Evolutionary conservation across 352 stramenopile species (phyloP), one percentile per base, ranked within the genome.

Genomic region (Pythium aristosporum): DNA sequence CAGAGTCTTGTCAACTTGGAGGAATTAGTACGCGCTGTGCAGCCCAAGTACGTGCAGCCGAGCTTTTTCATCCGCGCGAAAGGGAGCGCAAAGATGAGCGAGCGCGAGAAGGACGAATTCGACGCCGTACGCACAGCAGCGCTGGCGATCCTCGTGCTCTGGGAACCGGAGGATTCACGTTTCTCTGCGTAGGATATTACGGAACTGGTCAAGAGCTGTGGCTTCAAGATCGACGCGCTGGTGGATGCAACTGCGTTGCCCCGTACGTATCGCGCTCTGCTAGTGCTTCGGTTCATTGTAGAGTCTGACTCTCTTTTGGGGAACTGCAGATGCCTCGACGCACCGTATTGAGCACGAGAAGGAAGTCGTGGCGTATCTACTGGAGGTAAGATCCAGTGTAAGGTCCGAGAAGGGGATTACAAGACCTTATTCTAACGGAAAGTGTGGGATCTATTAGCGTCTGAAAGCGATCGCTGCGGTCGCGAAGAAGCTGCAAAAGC

Each of bases 401-500:
- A 30, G 25, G 25, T 5, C 3, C 5, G 25, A 30, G 25, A 30
- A 5, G 1, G 25, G 5, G 25, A 30, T 30, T 30, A 5, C 25
- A 30, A 30, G 25, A 30, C 25, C 3, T 5, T 30, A 30, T 30
- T 30, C 25, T 30, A 30, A 30, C 25, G 25, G 25, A 30, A 5
- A 5, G 3, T 30, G 25, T 30, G 3, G 25, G 13, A 34, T 48
- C 11, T 58, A 3, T 53, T 23, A 92, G 84, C 77, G 82, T 7
- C 65, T 93, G 48, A 91, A 93, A 48, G 74, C 49, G 44, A 80
- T 89, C 20, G 77, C 82, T 28, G 73, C 82, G 25, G 69, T 54
- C 21, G 76, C 80, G 5, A 93, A 93, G 71, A 71, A 76, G 23
- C 82, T 93, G 74, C 85, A 93, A 71, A 91, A 90, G 56, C 77